Conservation (phyloP, 495 filamentous ascomycete genomes). For the Trichoderma virens region DNA sequence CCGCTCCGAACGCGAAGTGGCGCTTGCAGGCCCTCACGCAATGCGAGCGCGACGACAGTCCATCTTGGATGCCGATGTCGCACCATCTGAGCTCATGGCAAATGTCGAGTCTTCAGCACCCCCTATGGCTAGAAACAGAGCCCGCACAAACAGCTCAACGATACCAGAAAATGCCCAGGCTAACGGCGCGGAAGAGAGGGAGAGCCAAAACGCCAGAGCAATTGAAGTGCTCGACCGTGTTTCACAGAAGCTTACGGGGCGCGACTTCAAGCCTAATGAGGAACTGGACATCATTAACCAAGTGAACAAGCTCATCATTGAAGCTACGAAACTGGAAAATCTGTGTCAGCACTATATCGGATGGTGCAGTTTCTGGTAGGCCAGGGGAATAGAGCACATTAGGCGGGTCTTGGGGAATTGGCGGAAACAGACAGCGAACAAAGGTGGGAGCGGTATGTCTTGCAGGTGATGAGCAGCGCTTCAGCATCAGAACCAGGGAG, state of each 20-base stretch:
- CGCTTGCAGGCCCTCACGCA: constrained; percentile 34
- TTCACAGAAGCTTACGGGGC: constrained; percentile 83
- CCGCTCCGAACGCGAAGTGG: constrained; percentile 59
- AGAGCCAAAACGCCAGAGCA: constrained; percentile 88
- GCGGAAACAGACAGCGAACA: neutral
- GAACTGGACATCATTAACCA: constrained; percentile 83
- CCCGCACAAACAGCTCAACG: constrained; percentile 46
- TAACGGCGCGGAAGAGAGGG: constrained; percentile 44
- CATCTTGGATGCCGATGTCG: constrained; percentile 58
- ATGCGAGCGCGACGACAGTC: constrained; percentile 52
- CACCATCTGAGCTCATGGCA: constrained; percentile 41
- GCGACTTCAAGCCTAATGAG: constrained; percentile 58
- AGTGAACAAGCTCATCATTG: constrained; percentile 86
- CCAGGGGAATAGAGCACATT: neutral
- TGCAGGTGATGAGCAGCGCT: neutral
- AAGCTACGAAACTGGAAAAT: constrained; percentile 95
- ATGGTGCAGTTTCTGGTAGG: constrained; percentile 88
- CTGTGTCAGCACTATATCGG: constrained; percentile 98
- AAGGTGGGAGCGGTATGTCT: neutral
- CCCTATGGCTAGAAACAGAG: constrained; percentile 41
- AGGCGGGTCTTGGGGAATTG: neutral
- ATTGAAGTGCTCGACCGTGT: constrained; percentile 87
- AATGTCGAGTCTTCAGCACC: constrained; percentile 30
- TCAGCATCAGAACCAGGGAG: neutral
- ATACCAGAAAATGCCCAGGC: constrained; percentile 22